A percentile compares a stretch with the other conserved stretches of the same genome.
Conservation (phyloP, 2,329 filamentous ascomycete genomes). For the Venturia carpophila region DNA sequence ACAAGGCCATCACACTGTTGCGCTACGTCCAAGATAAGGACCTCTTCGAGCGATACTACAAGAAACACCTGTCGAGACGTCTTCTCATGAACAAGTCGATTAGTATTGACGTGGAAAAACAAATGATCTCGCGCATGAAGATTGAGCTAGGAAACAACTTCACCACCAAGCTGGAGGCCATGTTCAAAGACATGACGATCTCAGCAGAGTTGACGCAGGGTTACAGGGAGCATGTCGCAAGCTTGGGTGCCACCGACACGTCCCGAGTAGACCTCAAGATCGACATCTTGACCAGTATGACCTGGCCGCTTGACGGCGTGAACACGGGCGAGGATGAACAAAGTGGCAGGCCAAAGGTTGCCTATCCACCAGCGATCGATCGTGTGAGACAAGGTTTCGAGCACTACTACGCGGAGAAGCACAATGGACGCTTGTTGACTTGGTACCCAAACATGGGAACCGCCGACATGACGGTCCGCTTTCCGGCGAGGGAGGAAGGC, state of each 20-base stretch:
- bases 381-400: conserved; percentile 77
- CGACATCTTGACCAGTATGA: conserved; percentile 83
- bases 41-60: conserved; percentile 94
- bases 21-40: conserved; percentile 89
- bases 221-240: conserved; percentile 65
- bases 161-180: conserved; percentile 85
- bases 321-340: conserved; percentile 47
- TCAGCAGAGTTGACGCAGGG: conserved; percentile 70
- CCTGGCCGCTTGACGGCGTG: conserved; percentile 91
- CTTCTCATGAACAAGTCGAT: conserved; percentile 83
- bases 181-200: conserved; percentile 94
- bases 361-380: conserved; percentile 67
- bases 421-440: conserved; percentile 79
- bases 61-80: conserved; percentile 86
- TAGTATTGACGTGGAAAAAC: conserved; percentile 85
- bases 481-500: conserved; percentile 63
- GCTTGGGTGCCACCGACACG: conserved; percentile 46
- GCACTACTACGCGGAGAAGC: conserved; percentile 77
- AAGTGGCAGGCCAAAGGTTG: conserved; percentile 46
- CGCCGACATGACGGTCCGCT: conserved; percentile 74
- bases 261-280: conserved; percentile 69
- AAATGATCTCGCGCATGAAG: conserved; percentile 96
- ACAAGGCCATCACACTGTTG: conserved; percentile 82
- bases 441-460: conserved; percentile 74
- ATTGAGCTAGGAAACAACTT: conserved; percentile 91